Evolutionary conservation across 2,329 filamentous ascomycete genomes (phyloP), one percentile per base, ranked within the genome.

Genomic region (Periconia sp.): DNA sequence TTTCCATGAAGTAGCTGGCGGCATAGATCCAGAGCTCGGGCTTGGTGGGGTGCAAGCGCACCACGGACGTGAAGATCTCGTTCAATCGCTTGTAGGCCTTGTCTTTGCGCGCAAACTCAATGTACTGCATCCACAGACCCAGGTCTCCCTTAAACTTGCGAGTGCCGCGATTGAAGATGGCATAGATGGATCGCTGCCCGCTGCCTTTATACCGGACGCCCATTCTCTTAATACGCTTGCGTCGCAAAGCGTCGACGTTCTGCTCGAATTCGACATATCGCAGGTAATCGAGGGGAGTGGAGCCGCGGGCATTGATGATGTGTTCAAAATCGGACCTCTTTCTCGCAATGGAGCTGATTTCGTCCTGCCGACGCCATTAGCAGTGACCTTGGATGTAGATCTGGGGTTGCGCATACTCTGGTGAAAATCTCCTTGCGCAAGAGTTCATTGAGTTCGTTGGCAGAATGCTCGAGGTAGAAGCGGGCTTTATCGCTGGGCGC

Each of bases 251-350:
- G 65, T 97, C 91, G 13, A 81, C 69, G 54, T 80, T 88, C 76
- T 85, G 85, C 67, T 88, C 85, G 66, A 86, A 87, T 59, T 85
- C 85, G 44, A 89, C 88, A 77, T 97, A 99, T 62, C 87, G 84
- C 50, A 90, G 86, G 77, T 91, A 97, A 71, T 97, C 91, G 55
- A 83, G 77, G 0, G 92, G 84, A 41, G 84, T 84, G 7, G 70
- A 70, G 46, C 92, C 91, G 20, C 91, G 87, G 2, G 91, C 87
- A 57, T 96, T 90, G 62, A 97, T 85, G 53, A 87, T 89, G 76
- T 97, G 93, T 74, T 99, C 94, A 72, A 92, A 95, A 65, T 95
- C 90, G 68, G 91, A 96, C 64, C 94, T 87, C 74, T 94, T 96
- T 70, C 88, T 87, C 49, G 95, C 88, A 60, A 99, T 92, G 44